phyloP scores from a whole-genome alignment of 2,329 filamentous ascomycete species.

The Trichoderma koningii region DNA sequence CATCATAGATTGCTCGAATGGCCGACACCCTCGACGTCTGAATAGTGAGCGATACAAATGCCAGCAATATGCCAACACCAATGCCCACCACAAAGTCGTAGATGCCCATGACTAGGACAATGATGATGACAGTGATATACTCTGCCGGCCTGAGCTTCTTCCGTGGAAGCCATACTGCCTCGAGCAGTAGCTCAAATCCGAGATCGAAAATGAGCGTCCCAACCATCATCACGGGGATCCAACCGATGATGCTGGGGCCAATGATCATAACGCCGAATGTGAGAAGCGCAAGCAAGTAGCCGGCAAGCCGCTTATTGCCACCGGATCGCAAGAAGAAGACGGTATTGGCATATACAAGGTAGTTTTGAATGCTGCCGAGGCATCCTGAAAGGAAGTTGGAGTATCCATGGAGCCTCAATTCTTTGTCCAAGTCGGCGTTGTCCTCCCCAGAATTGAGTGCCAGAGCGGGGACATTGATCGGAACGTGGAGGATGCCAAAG shows the following conservation, averaged over 20 bases:
- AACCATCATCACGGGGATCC: conserved; percentile 95
- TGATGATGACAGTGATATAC: conserved; percentile 85
- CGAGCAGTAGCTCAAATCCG: conserved; percentile 85
- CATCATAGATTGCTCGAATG: conserved; percentile 86
- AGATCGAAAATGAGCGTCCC: conserved; percentile 93
- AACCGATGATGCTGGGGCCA: conserved; percentile 86
- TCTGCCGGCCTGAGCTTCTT: conserved; percentile 85
- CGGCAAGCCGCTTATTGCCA: conserved; percentile 82
- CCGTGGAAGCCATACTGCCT: conserved; percentile 85
- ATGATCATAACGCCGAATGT: conserved; percentile 82
- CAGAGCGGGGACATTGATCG: conserved; percentile 94
- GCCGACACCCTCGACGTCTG: conserved; percentile 89
- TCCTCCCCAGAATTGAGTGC: conserved; percentile 91
- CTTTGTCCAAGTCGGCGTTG: conserved; percentile 85
- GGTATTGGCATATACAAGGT: conserved; percentile 96
- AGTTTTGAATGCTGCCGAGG: conserved; percentile 90
- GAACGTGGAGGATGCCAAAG: conserved; percentile 94
- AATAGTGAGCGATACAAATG: conserved; percentile 86
- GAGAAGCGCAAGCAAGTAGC: conserved; percentile 76
- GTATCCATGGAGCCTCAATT: conserved; percentile 87
- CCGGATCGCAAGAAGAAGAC: conserved; percentile 95
- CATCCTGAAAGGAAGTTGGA: conserved; percentile 90
- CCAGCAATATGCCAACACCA: conserved; percentile 84
- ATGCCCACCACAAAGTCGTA: conserved; percentile 97
- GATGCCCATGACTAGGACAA: conserved; percentile 92